phyloP scores from a whole-genome alignment of 2,329 filamentous ascomycete species.

The Leptodontidium sp. region DNA sequence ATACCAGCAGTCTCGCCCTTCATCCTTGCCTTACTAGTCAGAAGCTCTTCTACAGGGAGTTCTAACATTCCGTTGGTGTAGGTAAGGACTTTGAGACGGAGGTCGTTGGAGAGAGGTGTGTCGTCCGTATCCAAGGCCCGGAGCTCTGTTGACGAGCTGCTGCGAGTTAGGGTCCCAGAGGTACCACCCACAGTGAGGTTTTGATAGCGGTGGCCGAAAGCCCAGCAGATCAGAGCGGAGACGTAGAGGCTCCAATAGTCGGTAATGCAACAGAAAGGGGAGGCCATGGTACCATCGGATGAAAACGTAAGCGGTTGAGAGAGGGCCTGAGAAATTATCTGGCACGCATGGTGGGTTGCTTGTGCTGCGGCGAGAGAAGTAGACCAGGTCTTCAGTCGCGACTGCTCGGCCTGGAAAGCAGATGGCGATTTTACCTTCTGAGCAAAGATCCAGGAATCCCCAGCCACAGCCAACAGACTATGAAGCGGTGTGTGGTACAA shows the following conservation, averaged over 20 bases:
- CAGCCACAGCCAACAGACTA: slow-evolving; percentile 64
- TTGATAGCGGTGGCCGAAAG: slow-evolving; percentile 54
- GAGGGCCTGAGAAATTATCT: slow-evolving; percentile 58
- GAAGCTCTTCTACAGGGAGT: slow-evolving; percentile 51
- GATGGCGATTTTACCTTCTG: slow-evolving; percentile 57
- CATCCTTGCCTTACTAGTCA: slow-evolving; percentile 47
- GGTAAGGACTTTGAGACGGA: slow-evolving; percentile 40
- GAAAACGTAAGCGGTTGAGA: slow-evolving; percentile 36
- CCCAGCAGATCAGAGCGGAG: slow-evolving; percentile 67
- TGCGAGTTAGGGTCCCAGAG: slow-evolving; percentile 32
- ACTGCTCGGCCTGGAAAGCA: slow-evolving; percentile 57
- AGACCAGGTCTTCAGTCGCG: slow-evolving; percentile 56
- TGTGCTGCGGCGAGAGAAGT: slow-evolving; percentile 55
- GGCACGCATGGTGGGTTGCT: slow-evolving; percentile 60
- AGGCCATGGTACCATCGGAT: slow-evolving; percentile 29
- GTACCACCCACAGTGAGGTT: background rate
- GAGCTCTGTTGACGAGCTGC: slow-evolving; percentile 29
- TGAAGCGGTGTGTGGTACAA: slow-evolving; percentile 66
- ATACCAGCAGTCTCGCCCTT: slow-evolving; percentile 55
- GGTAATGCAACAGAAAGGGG: slow-evolving; percentile 48
- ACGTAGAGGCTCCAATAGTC: slow-evolving; percentile 65
- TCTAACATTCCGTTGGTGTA: slow-evolving; percentile 52
- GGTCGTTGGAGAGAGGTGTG: slow-evolving; percentile 25
- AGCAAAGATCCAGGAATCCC: slow-evolving; percentile 65
- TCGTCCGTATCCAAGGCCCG: slow-evolving; percentile 22